A percentile compares a stretch with the other conserved stretches of the same genome.
Conservation (phyloP, 768 basidiomycete genomes). For the Tubosaeta sp. region DNA sequence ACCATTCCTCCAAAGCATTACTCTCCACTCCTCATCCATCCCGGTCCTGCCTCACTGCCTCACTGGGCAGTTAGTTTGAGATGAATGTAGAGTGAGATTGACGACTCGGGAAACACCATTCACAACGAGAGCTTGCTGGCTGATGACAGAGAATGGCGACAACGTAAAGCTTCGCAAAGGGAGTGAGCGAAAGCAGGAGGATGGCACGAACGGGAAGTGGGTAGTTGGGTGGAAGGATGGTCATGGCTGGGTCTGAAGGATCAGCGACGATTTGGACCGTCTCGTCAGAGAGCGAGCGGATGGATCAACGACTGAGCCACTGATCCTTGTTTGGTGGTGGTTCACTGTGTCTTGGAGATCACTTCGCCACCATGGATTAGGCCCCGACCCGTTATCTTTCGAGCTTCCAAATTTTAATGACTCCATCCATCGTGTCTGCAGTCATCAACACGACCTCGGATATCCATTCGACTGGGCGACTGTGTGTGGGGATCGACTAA, state of each 20-base stretch:
- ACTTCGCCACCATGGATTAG: constrained; percentile 46
- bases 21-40: too few relatives aligned
- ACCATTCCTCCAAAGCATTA: too few relatives aligned
- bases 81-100: too few relatives aligned
- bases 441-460: constrained; percentile 68
- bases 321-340: constrained; percentile 81
- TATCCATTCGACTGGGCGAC: constrained; percentile 80
- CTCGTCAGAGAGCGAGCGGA: constrained; percentile 54
- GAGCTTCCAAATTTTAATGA: constrained; percentile 79
- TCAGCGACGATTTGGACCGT: constrained; percentile 63
- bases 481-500: constrained; percentile 80
- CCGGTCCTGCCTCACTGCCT: too few relatives aligned
- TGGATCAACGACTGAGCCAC: too few relatives aligned
- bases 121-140: too few relatives aligned
- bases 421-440: constrained; percentile 90
- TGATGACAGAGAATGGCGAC: too few relatives aligned
- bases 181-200: constrained; percentile 61
- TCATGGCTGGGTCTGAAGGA: constrained; percentile 27
- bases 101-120: too few relatives aligned
- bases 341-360: constrained; percentile 51
- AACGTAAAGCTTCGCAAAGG: constrained; percentile 66
- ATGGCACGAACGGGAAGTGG: constrained; percentile 66
- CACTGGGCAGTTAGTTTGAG: too few relatives aligned
- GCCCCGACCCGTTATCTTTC: constrained; percentile 36
- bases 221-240: constrained; percentile 51